A percentile compares a stretch with the other conserved stretches of the same genome.
These are phyloP conservation scores for Eucalyptus cloeziana DNA, from an alignment of 345 rosid genomes.

Conservation along the genomic window DNA sequence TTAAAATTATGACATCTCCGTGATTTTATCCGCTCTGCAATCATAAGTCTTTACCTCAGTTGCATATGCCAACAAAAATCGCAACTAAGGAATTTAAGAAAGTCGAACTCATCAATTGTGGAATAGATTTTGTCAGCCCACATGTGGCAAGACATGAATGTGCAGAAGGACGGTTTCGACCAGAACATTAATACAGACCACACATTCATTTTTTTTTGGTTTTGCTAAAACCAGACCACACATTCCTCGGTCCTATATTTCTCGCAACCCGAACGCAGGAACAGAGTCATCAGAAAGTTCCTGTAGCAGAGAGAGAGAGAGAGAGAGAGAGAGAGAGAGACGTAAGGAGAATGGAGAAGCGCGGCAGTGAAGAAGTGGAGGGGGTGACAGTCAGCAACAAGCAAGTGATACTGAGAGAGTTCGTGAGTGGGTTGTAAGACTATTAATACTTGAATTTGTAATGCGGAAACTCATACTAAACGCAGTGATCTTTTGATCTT, in stretches of 20 bases:
- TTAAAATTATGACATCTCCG: too few relatives aligned
- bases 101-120: neutral
- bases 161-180: neutral
- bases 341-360: neutral
- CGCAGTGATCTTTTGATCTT: too few relatives aligned
- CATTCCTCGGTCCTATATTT: neutral
- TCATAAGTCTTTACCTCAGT: neutral
- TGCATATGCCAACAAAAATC: neutral
- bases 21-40: too few relatives aligned
- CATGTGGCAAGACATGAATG: neutral
- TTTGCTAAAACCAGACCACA: neutral
- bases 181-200: neutral
- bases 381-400: constrained; percentile 23
- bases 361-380: neutral
- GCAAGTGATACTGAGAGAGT: constrained; percentile 26
- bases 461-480: too few relatives aligned
- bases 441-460: too few relatives aligned
- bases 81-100: neutral
- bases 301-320: neutral
- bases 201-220: neutral
- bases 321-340: neutral
- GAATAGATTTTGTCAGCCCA: neutral
- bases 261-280: neutral
- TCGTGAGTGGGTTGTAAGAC: constrained; percentile 26
- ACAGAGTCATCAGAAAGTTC: neutral